Percentiles rank a stretch among this genome's conserved stretches.
Conservation (phyloP, 2,329 filamentous ascomycete genomes). For the Monascus ruber region DNA sequence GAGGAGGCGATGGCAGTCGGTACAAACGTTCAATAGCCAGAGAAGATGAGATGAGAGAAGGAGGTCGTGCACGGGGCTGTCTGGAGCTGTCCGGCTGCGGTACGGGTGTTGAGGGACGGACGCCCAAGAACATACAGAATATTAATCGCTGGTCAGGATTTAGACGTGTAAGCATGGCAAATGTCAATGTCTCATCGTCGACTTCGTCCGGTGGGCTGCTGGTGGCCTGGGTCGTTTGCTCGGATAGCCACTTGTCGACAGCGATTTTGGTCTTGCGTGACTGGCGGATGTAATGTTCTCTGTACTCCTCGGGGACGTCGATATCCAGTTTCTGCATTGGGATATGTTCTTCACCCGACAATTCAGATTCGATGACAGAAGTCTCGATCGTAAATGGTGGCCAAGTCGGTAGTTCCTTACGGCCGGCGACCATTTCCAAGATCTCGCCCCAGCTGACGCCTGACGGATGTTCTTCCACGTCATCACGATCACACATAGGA, state of each 20-base stretch:
- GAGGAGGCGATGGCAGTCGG: constrained; percentile 57
- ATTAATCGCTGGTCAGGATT: constrained; percentile 62
- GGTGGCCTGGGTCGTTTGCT: constrained; percentile 60
- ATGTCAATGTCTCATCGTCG: constrained; percentile 85
- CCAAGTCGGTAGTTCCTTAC: constrained; percentile 76
- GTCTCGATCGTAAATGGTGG: constrained; percentile 69
- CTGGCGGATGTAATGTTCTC: constrained; percentile 83
- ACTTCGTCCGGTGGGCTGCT: constrained; percentile 69
- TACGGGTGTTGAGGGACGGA: constrained; percentile 46
- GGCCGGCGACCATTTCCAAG: constrained; percentile 79
- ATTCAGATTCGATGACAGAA: constrained; percentile 45
- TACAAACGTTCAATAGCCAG: constrained; percentile 78
- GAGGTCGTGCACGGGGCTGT: constrained; percentile 52
- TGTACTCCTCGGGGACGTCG: constrained; percentile 85
- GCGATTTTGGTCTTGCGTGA: constrained; percentile 85
- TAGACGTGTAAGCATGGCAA: constrained; percentile 85
- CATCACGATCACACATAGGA: constrained; percentile 64
- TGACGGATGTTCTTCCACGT: constrained; percentile 41
- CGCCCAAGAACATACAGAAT: constrained; percentile 69
- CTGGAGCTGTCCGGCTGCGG: constrained; percentile 49
- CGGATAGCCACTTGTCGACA: constrained; percentile 81
- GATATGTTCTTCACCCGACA: constrained; percentile 41
- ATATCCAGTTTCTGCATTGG: constrained; percentile 76
- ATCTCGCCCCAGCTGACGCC: constrained; percentile 94
- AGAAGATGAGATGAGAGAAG: constrained; percentile 63